Base-by-base conservation (phyloP, 768 basidiomycete genomes). In the Suillus hirtellus region DNA sequence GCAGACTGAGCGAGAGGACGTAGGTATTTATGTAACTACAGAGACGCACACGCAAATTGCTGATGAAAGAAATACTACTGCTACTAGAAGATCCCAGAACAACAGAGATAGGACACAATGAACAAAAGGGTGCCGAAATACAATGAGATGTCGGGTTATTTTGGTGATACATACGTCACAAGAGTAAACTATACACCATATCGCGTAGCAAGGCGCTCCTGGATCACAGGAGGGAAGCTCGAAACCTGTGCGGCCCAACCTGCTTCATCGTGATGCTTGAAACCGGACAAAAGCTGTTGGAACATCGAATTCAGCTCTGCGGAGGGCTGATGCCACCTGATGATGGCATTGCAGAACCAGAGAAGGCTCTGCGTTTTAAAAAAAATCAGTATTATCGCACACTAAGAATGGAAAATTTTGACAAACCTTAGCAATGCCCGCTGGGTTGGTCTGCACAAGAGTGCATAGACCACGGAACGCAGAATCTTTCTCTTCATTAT, bases 401-500 rank as follows among this genome's bases (percentile, higher is more conserved):
- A 24, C 4, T 40, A 6, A 21, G 43, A 49, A 8, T n/a, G 34
- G 10, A 12, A 11, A 27, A 11, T 35, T 46, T n/a, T 19, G 7
- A 77, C 88, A 65, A 62, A 92, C 95, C 86, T 95, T 95, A 49
- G 93, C 86, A 64, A 98, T 93, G 2, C 96, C 97, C 65, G 86
- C 86, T 19, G 97, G 97, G 74, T 99, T 99, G 37, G 87, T 87
- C 76, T 96, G 93, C 64, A 99, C 94, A 43, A 98, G 88, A 35
- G 93, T 93, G 77, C 97, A 99, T 70, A 99, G 86, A 2, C 97
- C 97, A 62, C 96, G 85, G 87, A 99, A 99, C 7, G 97, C 97
- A 24, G 95, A 98, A 71, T 98, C 97, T 78, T 99, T 99, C 81
- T 99, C 97, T 70, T 99, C 96, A 71, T 99, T 99, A 71, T 99